Base-by-base conservation (phyloP, 2,329 filamentous ascomycete genomes). In the Pseudogymnoascus sp. region DNA sequence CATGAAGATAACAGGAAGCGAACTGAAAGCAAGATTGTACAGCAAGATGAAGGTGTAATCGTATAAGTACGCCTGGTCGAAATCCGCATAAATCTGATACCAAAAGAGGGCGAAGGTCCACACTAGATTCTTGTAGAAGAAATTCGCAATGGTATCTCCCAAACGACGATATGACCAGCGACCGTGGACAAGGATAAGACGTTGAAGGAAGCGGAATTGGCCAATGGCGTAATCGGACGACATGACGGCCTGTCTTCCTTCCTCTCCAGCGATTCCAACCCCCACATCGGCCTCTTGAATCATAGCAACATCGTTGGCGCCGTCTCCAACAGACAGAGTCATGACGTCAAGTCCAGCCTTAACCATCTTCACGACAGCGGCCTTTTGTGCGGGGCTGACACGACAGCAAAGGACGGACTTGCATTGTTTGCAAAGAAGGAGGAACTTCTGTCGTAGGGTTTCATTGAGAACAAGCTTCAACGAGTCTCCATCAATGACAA, bases 111-210 rank as follows among this genome's bases (percentile, higher is more conserved):
- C 84, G 71, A 97, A 93, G 0, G 91, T 94, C 94, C 94, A 99
- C 59, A 97, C 88, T 75, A 99, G 89, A 78, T 97, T 99, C 88
- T 99, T 99, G 84, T 97, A 99, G 80, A 99, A 99, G 81, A 99
- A 99, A 74, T 99, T 99, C 73, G 91, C 91, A 70, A 95, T 97
- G 54, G 88, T 90, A 77, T 99, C 94, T 30, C 88, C 91, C 73
- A 99, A 78, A 68, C 94, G 86, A 60, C 93, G 85, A 76, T 99
- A 99, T n/a, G 91, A 96, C 90, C 92, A 97, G 62, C 92, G 85
- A 62, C 92, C 92, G 71, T 97, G 92, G 4, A 97, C 91, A 18
- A 97, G 82, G 30, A 97, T 83, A 63, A 97, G 79, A 60, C 92
- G 81, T 68, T 91, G 87, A 59, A 97, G 79, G 77, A 90, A 97